Evolutionary conservation across 768 basidiomycete species (phyloP), one percentile per base, ranked within the genome.

Genomic region (Dentipellis sp.): DNA sequence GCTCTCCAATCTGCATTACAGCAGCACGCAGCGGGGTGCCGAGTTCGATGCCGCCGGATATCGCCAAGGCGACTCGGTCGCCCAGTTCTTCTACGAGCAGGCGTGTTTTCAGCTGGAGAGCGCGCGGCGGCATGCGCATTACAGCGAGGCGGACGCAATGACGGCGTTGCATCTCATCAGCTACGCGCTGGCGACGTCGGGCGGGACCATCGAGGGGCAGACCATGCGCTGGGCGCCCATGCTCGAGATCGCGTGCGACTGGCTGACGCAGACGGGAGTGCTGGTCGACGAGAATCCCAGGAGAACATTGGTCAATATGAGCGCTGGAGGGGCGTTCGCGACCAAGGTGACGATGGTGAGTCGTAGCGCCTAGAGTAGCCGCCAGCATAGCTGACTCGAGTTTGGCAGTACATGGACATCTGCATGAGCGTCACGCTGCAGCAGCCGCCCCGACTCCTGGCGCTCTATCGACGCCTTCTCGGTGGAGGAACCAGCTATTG

Each of bases 151-250:
- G 50, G 88, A 91, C 62, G 91, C 87, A 10, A 76, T 86, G 60
- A 89, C 91, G 4, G 88, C 91, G 4, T 65, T 90, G 45, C 88
- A 89, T 67, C 78, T 93, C 59, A 76, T 90, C 57, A 81, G 78
- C 63, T 89, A 83, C 68, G 86, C 84, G 46, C 74, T 87, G 57
- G 56, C 59, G 10, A 48, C 9, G 40, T 52, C 53, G 5, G 61
- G 61, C 36, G 61, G 61, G n/a, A 38, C 42, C 12, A 71, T 91
- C 65, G 83, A 81, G 2, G 85, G 86, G 53, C 82, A 87, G 37
- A 70, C 73, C 52, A 78, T 76, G 16, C 80, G 84, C 62, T 93
- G 91, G 91, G 78, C 78, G 58, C 71, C 74, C 6, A 80, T 86
- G 59, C 81, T 92, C 63, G 74, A 78, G 39, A 76, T 90, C 19